Conservation (phyloP, 345 rosid species). For the Angophora floribunda region DNA sequence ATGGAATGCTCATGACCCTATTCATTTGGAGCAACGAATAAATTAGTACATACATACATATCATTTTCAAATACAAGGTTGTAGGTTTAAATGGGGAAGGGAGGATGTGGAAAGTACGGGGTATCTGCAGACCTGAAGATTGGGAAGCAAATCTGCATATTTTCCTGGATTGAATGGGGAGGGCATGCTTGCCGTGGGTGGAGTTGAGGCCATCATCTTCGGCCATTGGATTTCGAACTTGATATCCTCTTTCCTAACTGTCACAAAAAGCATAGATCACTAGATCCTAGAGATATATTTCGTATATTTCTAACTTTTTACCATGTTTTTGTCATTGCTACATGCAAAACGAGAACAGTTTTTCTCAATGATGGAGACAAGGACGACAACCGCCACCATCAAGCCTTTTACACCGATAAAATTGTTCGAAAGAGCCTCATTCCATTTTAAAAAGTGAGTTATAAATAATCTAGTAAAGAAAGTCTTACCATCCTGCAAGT, state of each 20-base stretch:
- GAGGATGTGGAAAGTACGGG: background rate
- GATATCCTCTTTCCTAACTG: background rate
- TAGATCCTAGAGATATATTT: background rate
- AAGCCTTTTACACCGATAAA: background rate
- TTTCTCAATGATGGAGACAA: background rate
- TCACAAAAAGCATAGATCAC: background rate
- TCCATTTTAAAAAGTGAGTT: background rate
- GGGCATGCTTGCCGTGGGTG: background rate
- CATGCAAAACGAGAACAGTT: background rate
- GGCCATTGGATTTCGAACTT: background rate
- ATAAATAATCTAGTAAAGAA: background rate
- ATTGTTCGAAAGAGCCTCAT: background rate
- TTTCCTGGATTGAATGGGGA: background rate
- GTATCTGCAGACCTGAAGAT: background rate
- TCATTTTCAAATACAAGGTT: background rate
- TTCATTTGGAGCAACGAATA: background rate
- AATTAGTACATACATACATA: background rate
- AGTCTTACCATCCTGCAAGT: background rate
- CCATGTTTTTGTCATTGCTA: background rate
- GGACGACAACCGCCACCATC: background rate
- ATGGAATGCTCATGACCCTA: background rate
- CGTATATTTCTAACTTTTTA: too few species aligned
- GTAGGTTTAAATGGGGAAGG: background rate
- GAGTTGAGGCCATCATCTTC: background rate
- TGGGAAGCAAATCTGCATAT: background rate